Evolutionary conservation across 495 filamentous ascomycete genomes (phyloP), one percentile per base, ranked within the genome.

Genomic region (Aspergillus saccharolyticus): DNA sequence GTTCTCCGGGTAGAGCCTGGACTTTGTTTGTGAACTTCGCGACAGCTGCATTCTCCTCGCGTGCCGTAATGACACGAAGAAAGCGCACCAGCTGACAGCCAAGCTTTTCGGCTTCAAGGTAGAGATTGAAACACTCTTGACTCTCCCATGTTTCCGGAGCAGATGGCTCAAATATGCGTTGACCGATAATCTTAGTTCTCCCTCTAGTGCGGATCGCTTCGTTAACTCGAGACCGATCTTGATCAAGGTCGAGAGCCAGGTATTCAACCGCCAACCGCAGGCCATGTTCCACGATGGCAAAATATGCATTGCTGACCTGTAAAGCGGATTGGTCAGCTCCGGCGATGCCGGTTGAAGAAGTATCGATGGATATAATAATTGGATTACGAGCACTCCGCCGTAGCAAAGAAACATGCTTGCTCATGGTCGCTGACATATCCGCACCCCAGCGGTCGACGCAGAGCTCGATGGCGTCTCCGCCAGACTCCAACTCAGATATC

Each of bases 261-360:
- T 89, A 92, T 61, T 94, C 89, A 14, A 89, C 86, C 0, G 80
- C 86, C 16, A 94, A 74, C 5, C 88, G 83, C 18, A 91, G 71
- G 2, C 85, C 87, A 55, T 89, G 84, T 39, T 86, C 78, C 43
- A 88, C 71, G 20, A 79, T 70, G 20, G 70, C 81, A 61, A 66
- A 75, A 53, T 76, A 77, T 15, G 54, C 10, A 42, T 57, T 54
- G 52, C 44, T 30, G 46, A 43, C 42, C 16, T 62, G 54, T 16
- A 12, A 22, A 17, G 62, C n/a, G 24, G 46, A 46, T 66, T 47
- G 55, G 68, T 69, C 56, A 58, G 59, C 19, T 42, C 49, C 21
- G 45, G 56, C 64, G 25, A 70, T 57, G 9, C 65, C 68, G 1
- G 77, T 71, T 25, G 79, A 72, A 12, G 78, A 78, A 10, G 77